Conservation (phyloP, 176 grass and related monocot species). For the Ensete ventricosum region DNA sequence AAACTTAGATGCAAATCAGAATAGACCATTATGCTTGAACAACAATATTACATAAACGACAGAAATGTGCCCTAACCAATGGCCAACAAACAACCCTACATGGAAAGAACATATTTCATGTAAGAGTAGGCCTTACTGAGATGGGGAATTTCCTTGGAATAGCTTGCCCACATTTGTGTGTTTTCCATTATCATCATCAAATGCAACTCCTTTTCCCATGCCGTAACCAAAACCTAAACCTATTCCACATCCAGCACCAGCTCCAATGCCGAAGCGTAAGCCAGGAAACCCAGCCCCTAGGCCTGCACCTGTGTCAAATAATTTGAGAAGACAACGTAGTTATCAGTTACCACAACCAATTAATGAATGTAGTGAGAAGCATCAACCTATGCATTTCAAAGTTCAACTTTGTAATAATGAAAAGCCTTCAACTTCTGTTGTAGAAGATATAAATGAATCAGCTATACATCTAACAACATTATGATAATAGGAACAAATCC, state of each 20-base stretch:
- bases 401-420: conserved; percentile 5
- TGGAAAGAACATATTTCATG: neutral
- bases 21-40: neutral
- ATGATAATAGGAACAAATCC: neutral
- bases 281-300: conserved; percentile 76
- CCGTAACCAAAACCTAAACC: conserved; percentile 81
- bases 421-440: neutral
- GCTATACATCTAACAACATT: neutral
- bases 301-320: conserved; percentile 44
- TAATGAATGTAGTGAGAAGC: neutral
- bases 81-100: neutral
- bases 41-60: neutral
- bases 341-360: neutral
- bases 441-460: neutral
- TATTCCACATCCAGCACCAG: conserved; percentile 66
- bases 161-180: conserved; percentile 77
- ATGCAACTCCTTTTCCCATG: conserved; percentile 60
- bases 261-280: conserved; percentile 60
- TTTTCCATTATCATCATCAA: conserved; percentile 39
- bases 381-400: neutral
- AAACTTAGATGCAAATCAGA: neutral
- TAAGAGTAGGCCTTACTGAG: conserved; percentile 35
- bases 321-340: neutral
- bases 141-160: conserved; percentile 44
- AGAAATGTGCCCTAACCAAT: neutral